These are phyloP conservation scores for Tolypocladium amazonense DNA, from an alignment of 2,329 filamentous ascomycete species.

Conservation along the genomic window DNA sequence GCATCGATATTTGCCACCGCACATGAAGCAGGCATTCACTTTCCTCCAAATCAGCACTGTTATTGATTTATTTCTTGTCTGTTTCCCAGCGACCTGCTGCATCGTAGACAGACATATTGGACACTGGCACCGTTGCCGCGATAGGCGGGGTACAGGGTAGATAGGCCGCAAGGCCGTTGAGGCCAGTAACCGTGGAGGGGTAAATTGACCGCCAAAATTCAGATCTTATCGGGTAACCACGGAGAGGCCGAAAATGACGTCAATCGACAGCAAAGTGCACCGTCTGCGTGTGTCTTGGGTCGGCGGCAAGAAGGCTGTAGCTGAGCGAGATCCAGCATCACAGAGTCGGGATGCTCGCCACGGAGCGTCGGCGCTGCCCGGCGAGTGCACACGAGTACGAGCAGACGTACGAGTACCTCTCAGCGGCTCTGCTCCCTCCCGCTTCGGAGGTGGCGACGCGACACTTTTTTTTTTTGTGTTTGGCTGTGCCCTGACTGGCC, in stretches of 20 bases:
- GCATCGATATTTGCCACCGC: no score
- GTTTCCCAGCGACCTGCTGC: no score
- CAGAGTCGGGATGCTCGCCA: no score
- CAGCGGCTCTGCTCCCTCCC: neutral
- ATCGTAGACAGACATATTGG: no score
- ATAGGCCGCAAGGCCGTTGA: no score
- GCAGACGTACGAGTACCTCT: no score
- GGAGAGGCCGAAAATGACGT: neutral
- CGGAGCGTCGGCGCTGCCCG: neutral
- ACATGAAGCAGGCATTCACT: no score
- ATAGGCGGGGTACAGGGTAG: neutral
- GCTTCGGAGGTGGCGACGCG: neutral
- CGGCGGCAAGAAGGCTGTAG: neutral
- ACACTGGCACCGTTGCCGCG: no score
- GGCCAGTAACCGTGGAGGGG: no score
- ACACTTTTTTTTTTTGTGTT: neutral
- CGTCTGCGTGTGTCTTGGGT: neutral
- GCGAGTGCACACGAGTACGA: neutral
- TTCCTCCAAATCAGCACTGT: no score
- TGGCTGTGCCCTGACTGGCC: conserved; percentile 2
- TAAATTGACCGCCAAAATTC: neutral
- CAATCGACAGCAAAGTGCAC: neutral
- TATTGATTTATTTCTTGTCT: no score
- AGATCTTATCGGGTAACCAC: neutral
- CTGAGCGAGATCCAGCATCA: neutral